Conservation (phyloP, 805 yeast genomes). For the Candida namnaoensis region DNA sequence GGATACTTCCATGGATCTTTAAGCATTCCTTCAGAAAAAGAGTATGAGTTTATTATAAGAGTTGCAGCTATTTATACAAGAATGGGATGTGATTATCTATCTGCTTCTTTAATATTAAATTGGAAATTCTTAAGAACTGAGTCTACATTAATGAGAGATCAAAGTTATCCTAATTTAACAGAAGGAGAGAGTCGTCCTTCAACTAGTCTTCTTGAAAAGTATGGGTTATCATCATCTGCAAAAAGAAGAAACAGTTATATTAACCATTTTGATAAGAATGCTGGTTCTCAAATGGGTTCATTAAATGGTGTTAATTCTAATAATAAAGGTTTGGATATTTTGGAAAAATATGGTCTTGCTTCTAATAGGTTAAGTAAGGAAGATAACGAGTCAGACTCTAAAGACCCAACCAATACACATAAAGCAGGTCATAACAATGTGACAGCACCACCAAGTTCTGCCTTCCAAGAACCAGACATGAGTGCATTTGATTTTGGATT, state of each 20-base stretch:
- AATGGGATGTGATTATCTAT: constrained; percentile 87
- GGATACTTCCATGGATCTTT: constrained; percentile 42
- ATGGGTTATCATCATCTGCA: constrained; percentile 16
- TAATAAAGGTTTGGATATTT: constrained; percentile 7
- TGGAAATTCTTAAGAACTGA: constrained; percentile 52
- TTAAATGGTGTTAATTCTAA: too few relatives aligned
- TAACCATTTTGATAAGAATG: constrained; percentile 1
- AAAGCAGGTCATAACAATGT: not conserved
- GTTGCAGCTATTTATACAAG: constrained; percentile 63
- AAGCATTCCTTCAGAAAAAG: constrained; percentile 32
- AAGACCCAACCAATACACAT: constrained; percentile 1
- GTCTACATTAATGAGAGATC: constrained; percentile 6
- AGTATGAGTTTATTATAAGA: constrained; percentile 52
- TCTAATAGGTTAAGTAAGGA: constrained; percentile 10
- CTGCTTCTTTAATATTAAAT: constrained; percentile 48
- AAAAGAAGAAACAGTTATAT: constrained; percentile 13
- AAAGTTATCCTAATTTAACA: constrained; percentile 5
- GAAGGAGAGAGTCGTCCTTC: not conserved
- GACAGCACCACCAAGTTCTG: constrained; percentile 37
- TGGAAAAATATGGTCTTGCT: constrained; percentile 20
- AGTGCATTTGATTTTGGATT: constrained; percentile 54
- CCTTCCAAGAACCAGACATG: constrained; percentile 70
- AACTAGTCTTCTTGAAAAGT: constrained; percentile 11
- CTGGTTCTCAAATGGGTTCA: not conserved
- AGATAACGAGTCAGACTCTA: not conserved